Base-by-base conservation (phyloP, 176 grass and related monocot genomes). In the Rhynchospora pubera region DNA sequence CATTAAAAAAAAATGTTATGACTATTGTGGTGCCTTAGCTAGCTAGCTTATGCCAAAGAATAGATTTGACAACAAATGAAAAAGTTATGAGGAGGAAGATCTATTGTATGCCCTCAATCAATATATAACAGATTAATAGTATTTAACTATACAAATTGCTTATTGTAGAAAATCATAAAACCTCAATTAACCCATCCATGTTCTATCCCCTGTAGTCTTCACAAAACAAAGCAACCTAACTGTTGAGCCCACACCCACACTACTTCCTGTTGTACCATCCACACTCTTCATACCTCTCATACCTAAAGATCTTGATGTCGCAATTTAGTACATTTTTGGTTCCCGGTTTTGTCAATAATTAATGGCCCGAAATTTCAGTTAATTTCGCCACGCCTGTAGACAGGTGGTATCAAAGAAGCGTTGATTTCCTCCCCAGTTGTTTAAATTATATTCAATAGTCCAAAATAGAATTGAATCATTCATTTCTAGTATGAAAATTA, bases 181-280 rank as follows among this genome's bases (percentile, higher is more conserved):
- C 14, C 14, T 42, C 18, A 70, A 39, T 45, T 21, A 23, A 72
- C n/a, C 68, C 68, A 9, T 23, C 43, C 43, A 22, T 48, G 43
- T 72, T 23, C n/a, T 48, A 71, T 71, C 5, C n/a, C 39, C 8
- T 71, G 67, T 71, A 71, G 67, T 5, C 9, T 72, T 48, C 43
- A 72, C 9, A 12, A 30, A 12, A 43, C 8, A 72, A 72, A 72
- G 68, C 43, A 72, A 71, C 9, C 22, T 5, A 42, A 8, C 44
- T 23, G 43, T 72, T 72, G 68, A 72, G 68, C 68, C 68, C 68
- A 72, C 68, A 48, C 9, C 42, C 42, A 66, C 39, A 39, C 63
- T 65, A 19, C 34, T 65, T 42, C 66, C 18, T 71, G 10, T 71
- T 44, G 43, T 71, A 71, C 67, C 67, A 66, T 11, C n/a, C 0